Percentiles rank a stretch among this genome's conserved stretches.
These are phyloP conservation scores for Populus davidiana DNA, from an alignment of 345 rosid genomes.

Conservation along the genomic window DNA sequence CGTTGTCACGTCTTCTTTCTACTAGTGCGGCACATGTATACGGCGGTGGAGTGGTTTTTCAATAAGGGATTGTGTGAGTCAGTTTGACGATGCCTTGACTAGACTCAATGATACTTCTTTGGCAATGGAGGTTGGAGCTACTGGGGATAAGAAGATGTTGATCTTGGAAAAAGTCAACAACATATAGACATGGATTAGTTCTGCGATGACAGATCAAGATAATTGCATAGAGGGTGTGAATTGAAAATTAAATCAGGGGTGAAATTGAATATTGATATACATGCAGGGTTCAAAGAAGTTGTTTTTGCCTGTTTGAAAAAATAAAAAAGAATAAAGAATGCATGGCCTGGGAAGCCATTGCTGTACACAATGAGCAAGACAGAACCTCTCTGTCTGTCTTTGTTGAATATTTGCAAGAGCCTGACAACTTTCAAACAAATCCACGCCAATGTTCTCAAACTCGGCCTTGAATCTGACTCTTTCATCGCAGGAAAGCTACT, in stretches of 20 bases:
- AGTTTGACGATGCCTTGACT: conserved; percentile 50
- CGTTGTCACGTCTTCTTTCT: too few species aligned
- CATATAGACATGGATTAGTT: conserved; percentile 68
- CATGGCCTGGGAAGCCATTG: too few species aligned
- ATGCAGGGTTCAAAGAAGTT: too few species aligned
- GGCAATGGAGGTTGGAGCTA: conserved; percentile 28
- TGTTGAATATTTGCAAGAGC: conserved; percentile 44
- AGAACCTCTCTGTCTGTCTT: conserved; percentile 28
- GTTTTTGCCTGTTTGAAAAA: too few species aligned
- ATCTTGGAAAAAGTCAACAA: conserved; percentile 33
- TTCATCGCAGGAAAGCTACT: conserved; percentile 57
- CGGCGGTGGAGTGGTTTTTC: conserved; percentile 18
- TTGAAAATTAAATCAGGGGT: too few species aligned
- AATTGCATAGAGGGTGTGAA: conserved; percentile 63
- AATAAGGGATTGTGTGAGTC: conserved; percentile 39
- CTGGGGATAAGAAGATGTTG: conserved; percentile 37
- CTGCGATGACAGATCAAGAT: conserved; percentile 59
- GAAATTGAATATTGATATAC: too few species aligned
- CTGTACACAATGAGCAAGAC: conserved; percentile 35
- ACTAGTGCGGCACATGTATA: too few species aligned
- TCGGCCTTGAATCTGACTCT: conserved; percentile 40
- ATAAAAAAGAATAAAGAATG: too few species aligned
- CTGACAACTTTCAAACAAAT: conserved; percentile 48
- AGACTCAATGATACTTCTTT: conserved; percentile 46
- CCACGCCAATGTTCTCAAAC: conserved; percentile 47